phyloP scores from a whole-genome alignment of 805 yeast species.

The Ogataea ganodermae region DNA sequence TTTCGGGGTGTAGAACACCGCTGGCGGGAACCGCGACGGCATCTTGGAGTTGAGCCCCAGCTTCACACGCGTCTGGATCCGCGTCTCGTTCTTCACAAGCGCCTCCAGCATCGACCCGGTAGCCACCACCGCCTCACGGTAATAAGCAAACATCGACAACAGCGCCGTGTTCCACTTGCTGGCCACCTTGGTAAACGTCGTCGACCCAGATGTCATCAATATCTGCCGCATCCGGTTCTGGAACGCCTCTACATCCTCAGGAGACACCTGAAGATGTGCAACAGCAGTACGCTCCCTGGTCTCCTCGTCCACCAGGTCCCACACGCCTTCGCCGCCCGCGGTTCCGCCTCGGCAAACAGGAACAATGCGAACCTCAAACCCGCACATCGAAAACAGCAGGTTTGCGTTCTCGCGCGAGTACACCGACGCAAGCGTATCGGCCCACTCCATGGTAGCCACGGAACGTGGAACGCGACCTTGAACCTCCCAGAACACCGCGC shows the following conservation, averaged over 20 bases:
- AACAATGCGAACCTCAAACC: constrained; percentile 87
- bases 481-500: constrained; percentile 92
- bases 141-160: constrained; percentile 83
- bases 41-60: constrained; percentile 94
- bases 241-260: constrained; percentile 76
- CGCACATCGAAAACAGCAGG: constrained; percentile 85
- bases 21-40: constrained; percentile 99
- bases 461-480: constrained; percentile 77
- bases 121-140: constrained; percentile 87
- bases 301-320: constrained; percentile 75
- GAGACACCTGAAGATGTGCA: constrained; percentile 82
- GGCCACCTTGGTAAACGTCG: constrained; percentile 92
- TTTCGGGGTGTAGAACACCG: constrained; percentile 96
- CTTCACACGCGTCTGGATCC: constrained; percentile 90
- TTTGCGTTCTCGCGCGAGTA: constrained; percentile 91
- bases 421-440: constrained; percentile 78
- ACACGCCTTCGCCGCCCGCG: constrained; percentile 68
- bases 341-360: constrained; percentile 59
- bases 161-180: constrained; percentile 95
- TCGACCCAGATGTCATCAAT: constrained; percentile 92
- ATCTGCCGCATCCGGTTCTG: constrained; percentile 84
- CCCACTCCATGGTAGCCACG: constrained; percentile 75
- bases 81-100: constrained; percentile 88
- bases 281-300: constrained; percentile 87
- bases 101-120: constrained; percentile 78